Evolutionary conservation across 495 filamentous ascomycete species (phyloP).

Genomic region (Antarctomyces pellizariae): DNA sequence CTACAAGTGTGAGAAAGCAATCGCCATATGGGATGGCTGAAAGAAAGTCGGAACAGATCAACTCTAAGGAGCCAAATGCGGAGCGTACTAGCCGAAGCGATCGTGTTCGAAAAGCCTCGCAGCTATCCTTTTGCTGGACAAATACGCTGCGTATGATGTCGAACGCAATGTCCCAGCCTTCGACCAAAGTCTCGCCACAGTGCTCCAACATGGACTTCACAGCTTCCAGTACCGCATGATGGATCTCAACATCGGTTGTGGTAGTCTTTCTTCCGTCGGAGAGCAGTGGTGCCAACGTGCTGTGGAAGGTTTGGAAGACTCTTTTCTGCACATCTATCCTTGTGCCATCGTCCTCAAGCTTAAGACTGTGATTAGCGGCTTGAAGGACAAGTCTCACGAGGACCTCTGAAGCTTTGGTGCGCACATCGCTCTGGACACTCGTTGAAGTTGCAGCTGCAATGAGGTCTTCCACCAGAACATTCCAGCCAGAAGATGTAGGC

Average conservation of each 20-base stretch:
- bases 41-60: conserved; percentile 88
- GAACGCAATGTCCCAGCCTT: conserved; percentile 70
- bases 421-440: conserved; percentile 29
- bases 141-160: conserved; percentile 73
- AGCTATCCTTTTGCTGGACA: conserved; percentile 17
- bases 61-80: conserved; percentile 68
- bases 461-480: conserved; percentile 41
- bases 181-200: conserved; percentile 58
- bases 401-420: conserved; percentile 48
- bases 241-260: conserved; percentile 52
- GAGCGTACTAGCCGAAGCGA: conserved; percentile 57
- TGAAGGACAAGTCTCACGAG: conserved; percentile 49
- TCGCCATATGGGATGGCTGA: conserved; percentile 49
- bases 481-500: conserved; percentile 48
- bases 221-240: conserved; percentile 58
- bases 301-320: conserved; percentile 41
- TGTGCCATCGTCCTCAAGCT: conserved; percentile 23
- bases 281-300: conserved; percentile 25
- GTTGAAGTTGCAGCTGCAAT: conserved; percentile 35
- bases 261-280: conserved; percentile 21
- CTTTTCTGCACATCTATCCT: conserved; percentile 38
- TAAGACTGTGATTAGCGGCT: conserved; percentile 27
- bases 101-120: conserved; percentile 17
- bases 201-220: conserved; percentile 68
- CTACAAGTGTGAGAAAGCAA: conserved; percentile 62